Percentiles rank a stretch among this genome's conserved stretches.
These are phyloP conservation scores for Termitomyces sp. DNA, from an alignment of 768 basidiomycete species.

Conservation along the genomic window DNA sequence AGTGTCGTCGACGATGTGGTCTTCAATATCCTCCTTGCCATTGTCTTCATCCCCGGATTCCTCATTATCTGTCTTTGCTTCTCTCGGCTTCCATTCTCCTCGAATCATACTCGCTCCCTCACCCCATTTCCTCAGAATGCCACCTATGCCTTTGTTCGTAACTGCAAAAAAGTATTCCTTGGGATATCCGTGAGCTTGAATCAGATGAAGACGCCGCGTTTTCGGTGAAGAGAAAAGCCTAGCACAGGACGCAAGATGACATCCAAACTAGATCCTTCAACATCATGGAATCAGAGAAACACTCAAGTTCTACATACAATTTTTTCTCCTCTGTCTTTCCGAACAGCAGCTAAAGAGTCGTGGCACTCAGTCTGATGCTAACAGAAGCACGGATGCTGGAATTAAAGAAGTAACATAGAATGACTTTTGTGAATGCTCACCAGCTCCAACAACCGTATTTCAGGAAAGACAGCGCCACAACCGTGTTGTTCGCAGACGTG, in stretches of 20 bases:
- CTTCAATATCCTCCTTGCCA: slow-evolving; percentile 16
- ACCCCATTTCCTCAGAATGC: slow-evolving; percentile 73
- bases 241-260: slow-evolving; percentile 57
- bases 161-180: slow-evolving; percentile 90
- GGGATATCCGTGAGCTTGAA: slow-evolving; percentile 76
- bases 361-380: slow-evolving; percentile 87
- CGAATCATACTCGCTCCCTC: slow-evolving; percentile 79
- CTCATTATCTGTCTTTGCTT: slow-evolving; percentile 17
- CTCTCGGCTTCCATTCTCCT: slow-evolving; percentile 57
- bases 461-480: slow-evolving; percentile 83
- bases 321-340: slow-evolving; percentile 78
- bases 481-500: slow-evolving; percentile 69
- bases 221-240: slow-evolving; percentile 69
- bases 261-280: slow-evolving; percentile 56
- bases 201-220: slow-evolving; percentile 72
- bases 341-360: slow-evolving; percentile 74
- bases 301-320: slow-evolving; percentile 49
- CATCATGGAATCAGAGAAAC: not conserved
- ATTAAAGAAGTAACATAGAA: not conserved
- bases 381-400: slow-evolving; percentile 1
- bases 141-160: slow-evolving; percentile 87
- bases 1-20: slow-evolving; percentile 19
- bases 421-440: slow-evolving; percentile 42
- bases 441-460: slow-evolving; percentile 69
- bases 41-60: slow-evolving; percentile 20